Conservation (phyloP, 768 basidiomycete genomes). For the Rhodosporidiobolus odoratus region DNA sequence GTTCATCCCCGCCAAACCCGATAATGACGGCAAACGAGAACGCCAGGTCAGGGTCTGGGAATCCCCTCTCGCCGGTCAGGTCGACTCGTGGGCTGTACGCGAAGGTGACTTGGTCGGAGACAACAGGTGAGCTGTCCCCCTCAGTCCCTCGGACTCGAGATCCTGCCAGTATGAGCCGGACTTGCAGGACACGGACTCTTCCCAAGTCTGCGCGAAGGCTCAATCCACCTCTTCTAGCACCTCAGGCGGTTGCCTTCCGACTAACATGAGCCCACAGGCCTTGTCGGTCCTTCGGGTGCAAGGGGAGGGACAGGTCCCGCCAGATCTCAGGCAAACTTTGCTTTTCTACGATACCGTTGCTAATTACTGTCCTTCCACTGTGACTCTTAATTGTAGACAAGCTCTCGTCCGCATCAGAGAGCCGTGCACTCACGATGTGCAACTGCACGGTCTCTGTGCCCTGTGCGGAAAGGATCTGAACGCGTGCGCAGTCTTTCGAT, state of each 20-base stretch:
- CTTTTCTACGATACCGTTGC: background rate
- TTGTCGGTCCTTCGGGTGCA: no score
- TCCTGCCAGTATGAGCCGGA: no score
- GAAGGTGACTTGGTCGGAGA: slow-evolving; percentile 24
- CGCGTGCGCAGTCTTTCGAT: slow-evolving; percentile 55
- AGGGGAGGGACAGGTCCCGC: no score
- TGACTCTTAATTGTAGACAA: slow-evolving; percentile 34
- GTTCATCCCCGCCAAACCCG: slow-evolving; percentile 47
- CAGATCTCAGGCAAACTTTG: no score
- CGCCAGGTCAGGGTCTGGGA: slow-evolving; percentile 87
- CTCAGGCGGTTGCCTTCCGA: no score
- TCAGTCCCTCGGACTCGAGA: no score
- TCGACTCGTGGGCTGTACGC: slow-evolving; percentile 65
- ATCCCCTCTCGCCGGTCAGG: slow-evolving; percentile 69
- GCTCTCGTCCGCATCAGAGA: slow-evolving; percentile 61
- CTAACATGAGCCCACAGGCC: no score
- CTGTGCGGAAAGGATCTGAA: slow-evolving; percentile 95
- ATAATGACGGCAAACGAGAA: slow-evolving; percentile 48
- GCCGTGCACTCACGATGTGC: slow-evolving; percentile 94
- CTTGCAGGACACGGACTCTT: no score
- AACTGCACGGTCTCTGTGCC: slow-evolving; percentile 84
- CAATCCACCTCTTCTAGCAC: no score
- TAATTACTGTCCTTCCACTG: background rate
- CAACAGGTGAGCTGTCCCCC: background rate
- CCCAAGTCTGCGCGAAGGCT: no score